Base-by-base conservation (phyloP, 164 flowering plant species). In the Litsea cubeba region DNA sequence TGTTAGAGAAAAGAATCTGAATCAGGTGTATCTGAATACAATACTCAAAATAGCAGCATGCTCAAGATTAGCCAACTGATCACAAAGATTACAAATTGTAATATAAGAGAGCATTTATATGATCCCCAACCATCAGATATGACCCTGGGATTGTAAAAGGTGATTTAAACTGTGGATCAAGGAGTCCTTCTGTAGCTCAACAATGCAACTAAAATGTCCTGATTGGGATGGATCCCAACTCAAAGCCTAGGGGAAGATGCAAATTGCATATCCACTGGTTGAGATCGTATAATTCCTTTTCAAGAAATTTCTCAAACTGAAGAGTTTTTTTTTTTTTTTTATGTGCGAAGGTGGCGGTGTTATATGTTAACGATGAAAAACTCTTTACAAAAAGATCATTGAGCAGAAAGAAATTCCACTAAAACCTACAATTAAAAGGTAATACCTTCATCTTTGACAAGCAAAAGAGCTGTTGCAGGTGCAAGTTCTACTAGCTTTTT, bases 401-500 rank as follows among this genome's bases (percentile, higher is more conserved):
- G 12, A 54, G n/a, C 60, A 54, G 2, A 12, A 54, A 15, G 5
- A 54, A 54, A 17, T 14, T 54, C 60, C 6, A 51, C 14, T 17
- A 51, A 51, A 51, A 51, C 14, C 58, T 30, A 14, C 14, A 54
- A 20, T 54, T 20, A 54, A 15, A 15, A 54, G 60, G 60, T 5
- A 46, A n/a, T 73, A 96, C 98, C 97, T 85, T 87, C 85, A 82
- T 88, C 97, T 82, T 88, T 86, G 67, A 90, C 73, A 77, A 96
- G 81, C 81, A 96, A 76, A 65, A 87, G 18, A 15, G 99, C 99
- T 1, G 96, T 90, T 66, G 98, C 93, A 20, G 98, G 98, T 60
- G 95, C 83, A 81, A 94, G 97, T 83, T 94, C 97, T 65, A 96
- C 91, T 18, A 96, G 81, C 84, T 96, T 96, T 82, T 89, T 92